These are phyloP conservation scores for Chenopodium berlandieri DNA, from an alignment of 148 eudicot species.

Conservation along the genomic window DNA sequence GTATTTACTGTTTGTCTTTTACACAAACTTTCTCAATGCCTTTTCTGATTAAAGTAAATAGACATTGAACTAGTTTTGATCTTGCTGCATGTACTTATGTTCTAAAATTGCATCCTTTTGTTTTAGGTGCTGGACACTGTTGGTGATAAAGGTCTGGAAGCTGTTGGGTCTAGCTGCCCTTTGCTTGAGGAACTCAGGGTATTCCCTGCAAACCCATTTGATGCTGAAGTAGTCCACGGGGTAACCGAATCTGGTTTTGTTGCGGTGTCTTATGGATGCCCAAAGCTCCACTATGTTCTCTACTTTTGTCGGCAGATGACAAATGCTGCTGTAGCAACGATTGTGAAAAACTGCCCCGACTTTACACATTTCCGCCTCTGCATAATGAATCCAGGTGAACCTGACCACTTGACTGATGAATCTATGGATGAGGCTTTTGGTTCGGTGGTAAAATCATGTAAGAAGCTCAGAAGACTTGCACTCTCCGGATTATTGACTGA, in stretches of 20 bases:
- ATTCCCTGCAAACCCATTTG: conserved; percentile 73
- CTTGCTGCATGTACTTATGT: not conserved
- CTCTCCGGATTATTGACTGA: conserved; percentile 83
- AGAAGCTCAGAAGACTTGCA: conserved; percentile 61
- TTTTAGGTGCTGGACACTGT: conserved; percentile 76
- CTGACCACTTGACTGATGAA: conserved; percentile 66
- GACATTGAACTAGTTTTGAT: not conserved
- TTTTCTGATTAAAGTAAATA: not conserved
- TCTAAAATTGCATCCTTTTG: conserved; percentile 8
- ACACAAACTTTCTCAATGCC: not conserved
- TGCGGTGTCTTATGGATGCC: conserved; percentile 75
- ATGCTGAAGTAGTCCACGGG: conserved; percentile 46
- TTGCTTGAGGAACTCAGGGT: conserved; percentile 83
- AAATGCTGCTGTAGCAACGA: conserved; percentile 71
- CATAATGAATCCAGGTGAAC: conserved; percentile 69
- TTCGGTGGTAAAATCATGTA: conserved; percentile 65
- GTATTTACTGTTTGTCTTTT: not conserved
- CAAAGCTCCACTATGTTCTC: conserved; percentile 60
- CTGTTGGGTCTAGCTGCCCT: conserved; percentile 66
- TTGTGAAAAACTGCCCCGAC: conserved; percentile 68
- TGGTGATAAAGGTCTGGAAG: conserved; percentile 73
- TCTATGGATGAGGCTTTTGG: conserved; percentile 93
- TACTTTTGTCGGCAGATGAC: conserved; percentile 88
- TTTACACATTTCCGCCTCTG: conserved; percentile 89
- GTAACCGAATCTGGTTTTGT: conserved; percentile 74